Evolutionary conservation across 169 alveolate genomes (phyloP), one percentile per base, ranked within the genome.

Genomic region (Eimeria brunetti): DNA sequence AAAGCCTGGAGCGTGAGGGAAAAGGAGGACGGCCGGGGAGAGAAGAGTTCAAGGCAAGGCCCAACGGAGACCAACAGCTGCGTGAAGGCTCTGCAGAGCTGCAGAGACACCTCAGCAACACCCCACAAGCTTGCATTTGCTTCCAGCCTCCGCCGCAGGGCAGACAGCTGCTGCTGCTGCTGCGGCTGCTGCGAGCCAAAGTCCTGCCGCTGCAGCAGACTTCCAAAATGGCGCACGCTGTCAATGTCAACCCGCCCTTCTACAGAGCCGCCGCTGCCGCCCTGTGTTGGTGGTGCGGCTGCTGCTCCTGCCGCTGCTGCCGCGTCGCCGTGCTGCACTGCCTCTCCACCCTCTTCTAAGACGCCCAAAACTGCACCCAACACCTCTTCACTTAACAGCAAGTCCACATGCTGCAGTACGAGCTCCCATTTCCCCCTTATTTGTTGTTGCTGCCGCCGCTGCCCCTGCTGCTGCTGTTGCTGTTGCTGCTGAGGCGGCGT

Each of bases 21-120:
- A 73, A 88, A 86, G 56, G 84, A 53, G 30, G 96, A 94, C 5
- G 75, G 81, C 81, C 84, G 56, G 33, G 96, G 94, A 20, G 96
- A 84, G 94, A 83, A 94, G 88, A 84, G 84, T 46, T 84, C 96
- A 20, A 94, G 85, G 62, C 96, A 94, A 58, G 89, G 96, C 11
- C 89, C 88, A 36, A 76, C 84, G 71, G 96, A 94, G 33, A 60
- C 92, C 44, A 94, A 71, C 46, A 83, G 81, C 56, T 84, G 96
- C 33, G 80, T 60, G n/a, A 84, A 33, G 33, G 96, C 51, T 22
- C 96, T 33, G 75, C 83, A 73, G 33, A 94, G 62, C 83, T 75
- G 89, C 20, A 94, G 84, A 27, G 96, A 89, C 69, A 84, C 92
- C 75, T 94, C 96, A 38, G 83, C 83, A 4, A 76, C 46, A 14